Conservation (phyloP, 305 asterid species). For the Solanum hybrid region DNA sequence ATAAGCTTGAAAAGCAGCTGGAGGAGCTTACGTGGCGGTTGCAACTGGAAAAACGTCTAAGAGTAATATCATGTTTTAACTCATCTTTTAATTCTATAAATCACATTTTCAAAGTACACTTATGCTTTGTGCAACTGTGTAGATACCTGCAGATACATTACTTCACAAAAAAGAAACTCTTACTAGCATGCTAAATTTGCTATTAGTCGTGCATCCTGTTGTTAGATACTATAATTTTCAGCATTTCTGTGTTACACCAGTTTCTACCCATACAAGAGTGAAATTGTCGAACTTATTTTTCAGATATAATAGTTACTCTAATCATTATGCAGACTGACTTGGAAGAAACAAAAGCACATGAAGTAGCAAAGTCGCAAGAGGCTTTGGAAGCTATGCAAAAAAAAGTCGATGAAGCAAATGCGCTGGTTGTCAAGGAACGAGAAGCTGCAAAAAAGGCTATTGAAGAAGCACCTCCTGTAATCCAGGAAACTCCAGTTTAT, state of each 20-base stretch:
- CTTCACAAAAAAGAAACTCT: neutral
- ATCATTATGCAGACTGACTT: conserved; percentile 60
- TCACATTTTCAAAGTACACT: neutral
- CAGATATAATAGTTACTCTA: neutral
- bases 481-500: conserved; percentile 81
- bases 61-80: conserved; percentile 43
- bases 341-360: conserved; percentile 87
- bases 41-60: conserved; percentile 91
- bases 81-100: conserved; percentile 4
- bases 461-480: conserved; percentile 92
- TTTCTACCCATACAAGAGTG: conserved; percentile 1
- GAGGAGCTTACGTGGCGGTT: conserved; percentile 97
- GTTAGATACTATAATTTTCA: neutral
- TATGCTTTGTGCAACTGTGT: neutral
- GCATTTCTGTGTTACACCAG: neutral
- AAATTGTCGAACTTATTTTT: neutral
- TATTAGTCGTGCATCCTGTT: neutral
- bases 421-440: conserved; percentile 54
- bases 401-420: conserved; percentile 72
- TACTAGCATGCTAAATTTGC: neutral
- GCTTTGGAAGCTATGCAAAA: conserved; percentile 64
- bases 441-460: conserved; percentile 91
- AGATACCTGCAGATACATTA: neutral
- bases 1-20: conserved; percentile 90
- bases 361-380: conserved; percentile 58